A percentile compares a stretch with the other conserved stretches of the same genome.
phyloP scores from a whole-genome alignment of 1,284 basidiomycete genomes.

The Cryptococcus sp. region DNA sequence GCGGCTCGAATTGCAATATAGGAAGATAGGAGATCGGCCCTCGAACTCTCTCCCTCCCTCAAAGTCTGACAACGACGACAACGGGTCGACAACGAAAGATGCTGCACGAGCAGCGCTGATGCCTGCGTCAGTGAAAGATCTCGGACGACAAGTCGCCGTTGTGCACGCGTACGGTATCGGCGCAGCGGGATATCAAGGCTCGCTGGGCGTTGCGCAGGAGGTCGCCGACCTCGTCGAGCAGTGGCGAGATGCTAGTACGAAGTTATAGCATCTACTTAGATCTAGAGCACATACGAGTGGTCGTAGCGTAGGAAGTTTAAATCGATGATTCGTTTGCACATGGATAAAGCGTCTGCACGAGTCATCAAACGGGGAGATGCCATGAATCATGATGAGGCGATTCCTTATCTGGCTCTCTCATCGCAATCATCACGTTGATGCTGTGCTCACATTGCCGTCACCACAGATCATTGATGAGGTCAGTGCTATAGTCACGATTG shows the following conservation, averaged over 20 bases:
- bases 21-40: conserved; percentile 50
- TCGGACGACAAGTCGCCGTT: conserved; percentile 57
- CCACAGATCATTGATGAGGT: no score
- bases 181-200: conserved; percentile 49
- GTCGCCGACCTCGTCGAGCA: conserved; percentile 37
- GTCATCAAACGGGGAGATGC: no score
- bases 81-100: not conserved
- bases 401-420: no score
- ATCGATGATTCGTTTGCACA: no score
- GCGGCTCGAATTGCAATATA: conserved; percentile 65
- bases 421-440: no score
- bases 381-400: no score
- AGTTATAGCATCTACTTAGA: no score
- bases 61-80: not conserved
- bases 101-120: not conserved
- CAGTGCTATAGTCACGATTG: no score
- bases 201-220: conserved; percentile 50
- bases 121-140: conserved; percentile 31
- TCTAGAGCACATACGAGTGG: no score
- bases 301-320: no score
- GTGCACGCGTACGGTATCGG: conserved; percentile 72
- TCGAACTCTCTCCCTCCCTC: not conserved
- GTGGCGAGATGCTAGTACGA: conserved; percentile 4
- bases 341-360: no score
- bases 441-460: no score